A percentile compares a stretch with the other conserved stretches of the same genome.
Conservation (phyloP, 257 asterid genomes). For the Eucommia ulmoides region DNA sequence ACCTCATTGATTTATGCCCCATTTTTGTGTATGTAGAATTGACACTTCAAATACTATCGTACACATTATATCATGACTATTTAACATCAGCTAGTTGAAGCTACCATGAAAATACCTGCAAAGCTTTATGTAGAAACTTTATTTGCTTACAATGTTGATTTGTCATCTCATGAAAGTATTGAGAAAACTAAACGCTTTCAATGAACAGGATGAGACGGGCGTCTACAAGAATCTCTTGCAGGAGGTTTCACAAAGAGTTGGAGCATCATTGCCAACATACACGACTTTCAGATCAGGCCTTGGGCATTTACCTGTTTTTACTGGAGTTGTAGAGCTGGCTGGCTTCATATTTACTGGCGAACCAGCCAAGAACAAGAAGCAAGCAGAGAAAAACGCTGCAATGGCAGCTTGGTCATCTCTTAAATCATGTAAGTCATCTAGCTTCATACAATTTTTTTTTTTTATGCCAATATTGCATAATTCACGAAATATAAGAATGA, state of each 20-base stretch:
- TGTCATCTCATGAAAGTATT: no score
- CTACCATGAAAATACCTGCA: background rate
- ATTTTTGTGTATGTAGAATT: background rate
- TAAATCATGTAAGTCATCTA: background rate
- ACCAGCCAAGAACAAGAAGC: conserved; percentile 1
- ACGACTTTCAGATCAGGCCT: conserved; percentile 1
- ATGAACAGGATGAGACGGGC: conserved; percentile 1
- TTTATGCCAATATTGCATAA: no score
- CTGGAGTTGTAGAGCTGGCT: background rate
- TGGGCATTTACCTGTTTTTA: background rate
- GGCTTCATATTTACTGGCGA: conserved; percentile 2
- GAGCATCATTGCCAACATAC: background rate
- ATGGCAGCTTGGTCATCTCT: conserved; percentile 4
- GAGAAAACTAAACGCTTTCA: background rate
- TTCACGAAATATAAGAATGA: no score
- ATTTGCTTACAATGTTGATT: background rate
- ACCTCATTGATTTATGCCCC: background rate
- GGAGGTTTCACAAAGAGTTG: conserved; percentile 3
- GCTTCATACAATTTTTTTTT: no score
- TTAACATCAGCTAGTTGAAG: no score
- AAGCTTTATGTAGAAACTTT: background rate
- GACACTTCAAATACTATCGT: background rate
- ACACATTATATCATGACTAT: no score
- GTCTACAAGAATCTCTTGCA: conserved; percentile 3
- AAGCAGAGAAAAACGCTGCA: conserved; percentile 1